phyloP scores from a whole-genome alignment of 2,329 filamentous ascomycete genomes.

The Colletotrichum musicola region DNA sequence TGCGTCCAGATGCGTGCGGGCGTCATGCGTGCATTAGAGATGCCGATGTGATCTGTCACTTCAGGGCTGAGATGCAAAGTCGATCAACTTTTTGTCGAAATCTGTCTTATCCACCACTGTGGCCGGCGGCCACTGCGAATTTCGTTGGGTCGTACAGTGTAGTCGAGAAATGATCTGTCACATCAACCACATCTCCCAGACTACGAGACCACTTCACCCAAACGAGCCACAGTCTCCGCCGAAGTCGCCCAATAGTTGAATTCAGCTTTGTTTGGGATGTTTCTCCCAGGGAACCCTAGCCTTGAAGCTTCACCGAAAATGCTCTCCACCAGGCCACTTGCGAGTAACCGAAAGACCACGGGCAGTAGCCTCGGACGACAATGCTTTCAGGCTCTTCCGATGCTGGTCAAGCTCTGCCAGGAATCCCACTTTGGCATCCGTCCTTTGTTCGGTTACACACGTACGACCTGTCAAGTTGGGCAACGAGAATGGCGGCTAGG shows the following conservation, averaged over 20 bases:
- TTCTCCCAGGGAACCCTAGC: conserved; percentile 1
- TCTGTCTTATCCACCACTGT: background rate
- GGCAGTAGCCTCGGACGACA: no score
- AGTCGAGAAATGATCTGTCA: conserved; percentile 26
- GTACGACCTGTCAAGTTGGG: conserved; percentile 6
- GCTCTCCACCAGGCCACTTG: background rate
- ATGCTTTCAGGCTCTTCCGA: background rate
- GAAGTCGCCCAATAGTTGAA: background rate
- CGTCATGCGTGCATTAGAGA: conserved; percentile 2
- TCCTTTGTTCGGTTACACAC: background rate
- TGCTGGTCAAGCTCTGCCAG: background rate
- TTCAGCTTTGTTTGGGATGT: background rate
- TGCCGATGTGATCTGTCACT: conserved; percentile 32
- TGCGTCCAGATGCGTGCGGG: background rate
- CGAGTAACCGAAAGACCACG: no score
- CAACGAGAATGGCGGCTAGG: background rate
- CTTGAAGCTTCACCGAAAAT: background rate
- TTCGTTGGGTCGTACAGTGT: background rate
- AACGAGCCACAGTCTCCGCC: conserved; percentile 1
- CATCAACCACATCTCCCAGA: conserved; percentile 20
- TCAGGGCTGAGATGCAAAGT: conserved; percentile 24
- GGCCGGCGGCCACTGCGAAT: conserved; percentile 4
- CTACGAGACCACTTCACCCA: conserved; percentile 2
- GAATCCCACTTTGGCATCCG: background rate
- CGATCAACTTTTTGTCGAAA: conserved; percentile 27